These are phyloP conservation scores for Fagopyrum homotropicum DNA, from an alignment of 148 eudicot species.

Conservation along the genomic window DNA sequence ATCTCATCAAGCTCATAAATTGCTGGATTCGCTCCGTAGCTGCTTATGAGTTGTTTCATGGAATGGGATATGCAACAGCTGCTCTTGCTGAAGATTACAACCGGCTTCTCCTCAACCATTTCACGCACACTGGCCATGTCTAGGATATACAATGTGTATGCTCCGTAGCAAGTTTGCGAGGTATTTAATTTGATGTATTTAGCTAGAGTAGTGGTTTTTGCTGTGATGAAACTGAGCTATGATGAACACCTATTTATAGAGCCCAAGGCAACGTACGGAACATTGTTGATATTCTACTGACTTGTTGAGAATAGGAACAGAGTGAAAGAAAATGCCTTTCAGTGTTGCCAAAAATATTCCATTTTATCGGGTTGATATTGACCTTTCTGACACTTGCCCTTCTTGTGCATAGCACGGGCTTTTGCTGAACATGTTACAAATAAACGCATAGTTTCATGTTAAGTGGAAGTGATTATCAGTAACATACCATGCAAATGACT, in stretches of 20 bases:
- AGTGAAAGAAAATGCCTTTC: background rate
- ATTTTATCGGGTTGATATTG: background rate
- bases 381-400: background rate
- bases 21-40: constrained; percentile 42
- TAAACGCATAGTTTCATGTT: too few relatives aligned
- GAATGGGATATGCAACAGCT: constrained; percentile 42
- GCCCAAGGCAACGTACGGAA: background rate
- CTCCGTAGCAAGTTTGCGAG: background rate
- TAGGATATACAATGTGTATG: background rate
- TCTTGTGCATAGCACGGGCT: too few relatives aligned
- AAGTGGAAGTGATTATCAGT: too few relatives aligned
- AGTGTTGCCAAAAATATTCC: background rate
- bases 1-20: constrained; percentile 46
- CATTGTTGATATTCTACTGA: background rate
- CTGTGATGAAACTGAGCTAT: background rate
- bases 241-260: background rate
- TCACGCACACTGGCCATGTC: constrained; percentile 23
- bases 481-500: too few relatives aligned
- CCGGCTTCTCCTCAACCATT: constrained; percentile 35
- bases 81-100: constrained; percentile 54
- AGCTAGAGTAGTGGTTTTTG: background rate
- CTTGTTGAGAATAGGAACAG: background rate
- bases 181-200: background rate
- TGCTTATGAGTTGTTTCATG: constrained; percentile 31
- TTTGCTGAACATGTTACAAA: too few relatives aligned